These are phyloP conservation scores for Nicotiana paniculata DNA, from an alignment of 257 asterid species.

Conservation along the genomic window DNA sequence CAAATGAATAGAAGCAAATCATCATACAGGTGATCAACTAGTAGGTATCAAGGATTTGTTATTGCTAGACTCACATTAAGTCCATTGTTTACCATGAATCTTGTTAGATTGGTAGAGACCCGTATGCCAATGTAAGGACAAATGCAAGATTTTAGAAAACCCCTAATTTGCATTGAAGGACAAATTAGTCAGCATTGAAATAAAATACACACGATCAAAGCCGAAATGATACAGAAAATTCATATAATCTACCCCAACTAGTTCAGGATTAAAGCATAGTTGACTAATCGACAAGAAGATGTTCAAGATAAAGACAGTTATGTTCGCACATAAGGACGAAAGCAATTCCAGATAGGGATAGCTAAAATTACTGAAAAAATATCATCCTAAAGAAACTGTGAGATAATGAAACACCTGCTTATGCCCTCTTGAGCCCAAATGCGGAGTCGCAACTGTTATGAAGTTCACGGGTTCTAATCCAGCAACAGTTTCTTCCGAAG, in stretches of 20 bases:
- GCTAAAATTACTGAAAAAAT: not conserved
- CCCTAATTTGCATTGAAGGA: not conserved
- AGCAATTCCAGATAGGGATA: not conserved
- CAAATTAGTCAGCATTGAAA: not conserved
- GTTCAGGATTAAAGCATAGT: not conserved
- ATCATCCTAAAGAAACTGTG: not conserved
- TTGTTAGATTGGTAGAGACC: not conserved
- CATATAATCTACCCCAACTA: not conserved
- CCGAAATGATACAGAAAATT: not conserved
- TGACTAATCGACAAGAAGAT: not conserved
- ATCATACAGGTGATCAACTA: not conserved
- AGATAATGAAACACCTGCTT: constrained; percentile 50
- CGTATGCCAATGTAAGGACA: not conserved
- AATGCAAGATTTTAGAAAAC: not conserved
- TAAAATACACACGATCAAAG: not conserved
- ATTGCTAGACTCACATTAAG: not conserved
- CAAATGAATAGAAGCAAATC: not conserved
- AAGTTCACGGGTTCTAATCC: constrained; percentile 85
- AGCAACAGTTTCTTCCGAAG: constrained; percentile 42
- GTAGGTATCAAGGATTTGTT: not conserved
- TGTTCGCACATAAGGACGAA: not conserved
- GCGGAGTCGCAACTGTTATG: constrained; percentile 90
- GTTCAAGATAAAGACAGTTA: not conserved
- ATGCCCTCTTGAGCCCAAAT: constrained; percentile 81
- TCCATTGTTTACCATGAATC: not conserved